phyloP scores from a whole-genome alignment of 2,329 filamentous ascomycete genomes.

The Penicillium occitanis region DNA sequence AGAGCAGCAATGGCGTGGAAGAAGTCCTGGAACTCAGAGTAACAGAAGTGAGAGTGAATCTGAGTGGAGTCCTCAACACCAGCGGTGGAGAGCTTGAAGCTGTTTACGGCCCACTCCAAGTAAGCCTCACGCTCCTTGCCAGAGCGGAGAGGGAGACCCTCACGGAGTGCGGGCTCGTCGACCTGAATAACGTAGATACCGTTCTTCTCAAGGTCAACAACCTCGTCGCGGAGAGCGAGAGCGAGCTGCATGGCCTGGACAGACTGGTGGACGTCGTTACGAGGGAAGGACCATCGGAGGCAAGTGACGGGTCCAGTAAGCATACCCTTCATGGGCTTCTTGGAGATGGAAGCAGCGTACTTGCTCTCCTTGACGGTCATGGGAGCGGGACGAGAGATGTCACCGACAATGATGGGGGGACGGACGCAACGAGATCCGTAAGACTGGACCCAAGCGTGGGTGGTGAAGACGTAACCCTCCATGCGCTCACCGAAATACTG shows the following conservation, averaged over 20 bases:
- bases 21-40: constrained; percentile 99
- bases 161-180: constrained; percentile 97
- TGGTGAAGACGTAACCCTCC: constrained; percentile 97
- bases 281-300: constrained; percentile 98
- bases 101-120: constrained; percentile 95
- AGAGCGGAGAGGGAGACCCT: constrained; percentile 94
- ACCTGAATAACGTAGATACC: constrained; percentile 98
- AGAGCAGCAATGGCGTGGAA: constrained; percentile 99
- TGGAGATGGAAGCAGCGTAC: constrained; percentile 92
- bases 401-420: constrained; percentile 96
- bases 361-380: constrained; percentile 99
- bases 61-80: constrained; percentile 94
- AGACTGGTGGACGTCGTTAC: constrained; percentile 99
- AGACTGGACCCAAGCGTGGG: constrained; percentile 96
- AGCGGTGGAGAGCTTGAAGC: constrained; percentile 92
- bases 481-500: constrained; percentile 98
- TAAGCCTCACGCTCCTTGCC: constrained; percentile 96
- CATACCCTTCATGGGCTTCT: constrained; percentile 99
- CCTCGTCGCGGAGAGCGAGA: constrained; percentile 96
- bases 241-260: constrained; percentile 98
- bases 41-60: constrained; percentile 99
- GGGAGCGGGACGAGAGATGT: constrained; percentile 91
- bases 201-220: constrained; percentile 94
- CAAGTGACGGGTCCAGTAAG: constrained; percentile 98
- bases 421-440: constrained; percentile 98